These are phyloP conservation scores for Centrapalus pauciflorus DNA, from an alignment of 129 eudicot species.

Conservation along the genomic window DNA sequence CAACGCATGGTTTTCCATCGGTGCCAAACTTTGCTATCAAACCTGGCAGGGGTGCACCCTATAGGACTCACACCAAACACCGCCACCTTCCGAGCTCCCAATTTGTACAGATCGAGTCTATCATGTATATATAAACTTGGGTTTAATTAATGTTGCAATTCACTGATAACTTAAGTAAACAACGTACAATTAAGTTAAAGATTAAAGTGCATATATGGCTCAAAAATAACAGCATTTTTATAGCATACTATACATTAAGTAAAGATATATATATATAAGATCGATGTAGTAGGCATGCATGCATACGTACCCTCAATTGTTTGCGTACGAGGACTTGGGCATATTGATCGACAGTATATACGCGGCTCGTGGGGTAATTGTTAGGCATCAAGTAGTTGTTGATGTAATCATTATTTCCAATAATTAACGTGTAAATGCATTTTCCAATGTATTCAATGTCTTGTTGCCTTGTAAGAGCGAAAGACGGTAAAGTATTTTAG, in stretches of 20 bases:
- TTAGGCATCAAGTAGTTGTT: conserved; percentile 47
- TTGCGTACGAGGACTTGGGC: conserved; percentile 37
- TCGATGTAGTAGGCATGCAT: not conserved
- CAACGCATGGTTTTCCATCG: conserved; percentile 21
- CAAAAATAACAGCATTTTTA: not conserved
- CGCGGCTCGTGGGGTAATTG: conserved; percentile 13
- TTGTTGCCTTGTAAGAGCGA: conserved; percentile 13
- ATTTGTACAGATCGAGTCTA: conserved; percentile 29
- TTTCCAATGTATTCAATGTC: conserved; percentile 18
- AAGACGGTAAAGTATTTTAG: conserved; percentile 14
- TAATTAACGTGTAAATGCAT: conserved; percentile 37
- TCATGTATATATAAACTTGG: not conserved
- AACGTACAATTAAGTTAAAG: too few relatives aligned
- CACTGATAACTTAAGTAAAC: not conserved
- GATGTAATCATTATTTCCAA: conserved; percentile 56
- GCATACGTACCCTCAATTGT: conserved; percentile 25
- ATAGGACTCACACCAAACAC: conserved; percentile 33
- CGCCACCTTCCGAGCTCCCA: conserved; percentile 40
- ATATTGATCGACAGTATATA: conserved; percentile 22
- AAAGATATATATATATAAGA: not conserved
- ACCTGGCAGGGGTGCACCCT: conserved; percentile 36
- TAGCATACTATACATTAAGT: not conserved
- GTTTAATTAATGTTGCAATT: not conserved
- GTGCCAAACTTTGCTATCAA: conserved; percentile 20
- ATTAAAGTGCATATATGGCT: not conserved